Conservation (phyloP, 768 basidiomycete species). For the Kwoniella heveanensis region DNA sequence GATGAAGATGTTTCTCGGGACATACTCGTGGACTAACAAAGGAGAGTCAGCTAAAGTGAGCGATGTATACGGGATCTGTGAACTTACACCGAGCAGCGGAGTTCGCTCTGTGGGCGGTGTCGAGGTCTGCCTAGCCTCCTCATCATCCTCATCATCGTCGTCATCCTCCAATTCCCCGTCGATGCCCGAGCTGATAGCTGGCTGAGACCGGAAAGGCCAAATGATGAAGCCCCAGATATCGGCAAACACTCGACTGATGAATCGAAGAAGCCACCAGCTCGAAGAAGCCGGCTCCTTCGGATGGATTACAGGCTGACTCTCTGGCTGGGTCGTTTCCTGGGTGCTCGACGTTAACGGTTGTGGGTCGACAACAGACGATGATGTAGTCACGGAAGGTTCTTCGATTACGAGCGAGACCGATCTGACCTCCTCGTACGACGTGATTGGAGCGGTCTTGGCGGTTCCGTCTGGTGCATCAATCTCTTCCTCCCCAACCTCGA, state of each 20-base stretch:
- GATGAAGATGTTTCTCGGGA: conserved; percentile 28
- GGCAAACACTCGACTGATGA: conserved; percentile 26
- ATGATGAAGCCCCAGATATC: conserved; percentile 22
- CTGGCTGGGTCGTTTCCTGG: not conserved
- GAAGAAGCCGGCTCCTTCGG: not conserved
- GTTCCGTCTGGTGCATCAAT: conserved; percentile 4
- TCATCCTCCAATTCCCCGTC: not conserved
- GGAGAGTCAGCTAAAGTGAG: not conserved
- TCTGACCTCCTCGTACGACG: not conserved
- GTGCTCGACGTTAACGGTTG: too few relatives aligned
- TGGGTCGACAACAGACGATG: not conserved
- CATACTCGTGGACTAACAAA: conserved; percentile 8
- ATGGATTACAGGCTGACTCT: not conserved
- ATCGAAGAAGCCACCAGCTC: conserved; percentile 23
- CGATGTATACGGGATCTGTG: too few relatives aligned
- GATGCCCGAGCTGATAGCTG: not conserved
- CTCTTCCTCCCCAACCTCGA: conserved; percentile 29
- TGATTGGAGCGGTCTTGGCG: not conserved
- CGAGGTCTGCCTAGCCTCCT: conserved; percentile 1
- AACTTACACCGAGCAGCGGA: conserved; percentile 27
- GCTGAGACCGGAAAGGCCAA: conserved; percentile 12
- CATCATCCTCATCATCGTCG: conserved; percentile 8
- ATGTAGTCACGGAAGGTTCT: not conserved
- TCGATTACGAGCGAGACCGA: not conserved
- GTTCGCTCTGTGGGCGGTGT: conserved; percentile 17